Base-by-base conservation (phyloP, 345 rosid genomes). In the Citrus maxima region DNA sequence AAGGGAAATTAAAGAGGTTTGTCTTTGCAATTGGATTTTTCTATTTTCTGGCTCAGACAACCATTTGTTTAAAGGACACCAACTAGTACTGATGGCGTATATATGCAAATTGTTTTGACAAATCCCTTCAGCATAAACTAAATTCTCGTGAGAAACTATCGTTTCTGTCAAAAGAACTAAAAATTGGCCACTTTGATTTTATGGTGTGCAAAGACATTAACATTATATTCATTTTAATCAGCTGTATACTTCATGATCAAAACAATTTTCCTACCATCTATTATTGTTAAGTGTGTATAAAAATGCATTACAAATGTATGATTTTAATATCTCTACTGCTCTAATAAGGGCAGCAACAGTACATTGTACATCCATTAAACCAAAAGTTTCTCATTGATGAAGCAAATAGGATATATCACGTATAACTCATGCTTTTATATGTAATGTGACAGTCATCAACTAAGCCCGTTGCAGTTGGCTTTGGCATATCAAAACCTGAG, bases 401-500 rank as follows among this genome's bases (percentile, higher is more conserved):
- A 24, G 30, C 18, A 56, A 55, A 21, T 35, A 32, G 70, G 16
- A 14, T 30, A 18, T 25, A 14, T 30, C 19, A 32, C 18, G 19
- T 42, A 32, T 38, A 38, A 16, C 22, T 54, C 58, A 70, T 67
- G 58, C 49, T 65, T 61, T 19, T 10, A 32, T n/a, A 46, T 66
- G 74, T 76, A 34, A 42, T 10, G 37, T 78, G 78, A 40, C 83
- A 89, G 90, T 88, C 87, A 28, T 87, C 97, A 59, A 75, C 74
- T 19, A 94, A 93, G 72, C 99, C 97, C 2, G 91, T 94, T 3
- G 98, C 96, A 0, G 92, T 91, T 32, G 94, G 95, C 42, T 97
- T 94, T 82, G 94, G 98, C 70, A 92, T 91, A 85, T 92, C 97
- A 0, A 90, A 84, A 63, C 98, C 94, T 1, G 95, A 93, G 82